Conservation (phyloP, 257 asterid species). For the Rhazya stricta region DNA sequence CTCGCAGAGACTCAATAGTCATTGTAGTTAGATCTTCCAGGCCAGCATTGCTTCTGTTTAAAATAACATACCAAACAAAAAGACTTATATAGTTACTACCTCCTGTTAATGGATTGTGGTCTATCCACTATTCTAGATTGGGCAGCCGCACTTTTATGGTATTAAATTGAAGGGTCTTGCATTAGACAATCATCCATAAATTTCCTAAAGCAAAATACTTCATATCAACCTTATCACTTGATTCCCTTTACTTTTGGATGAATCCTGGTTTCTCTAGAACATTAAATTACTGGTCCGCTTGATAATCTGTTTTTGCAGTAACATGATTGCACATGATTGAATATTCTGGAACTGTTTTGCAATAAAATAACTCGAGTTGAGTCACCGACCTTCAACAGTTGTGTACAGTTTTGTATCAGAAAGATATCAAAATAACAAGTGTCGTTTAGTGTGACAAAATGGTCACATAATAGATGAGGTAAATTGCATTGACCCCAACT, state of each 20-base stretch:
- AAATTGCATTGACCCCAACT: neutral
- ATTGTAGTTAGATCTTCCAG: slow-evolving; percentile 61
- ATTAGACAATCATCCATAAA: neutral
- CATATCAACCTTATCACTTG: neutral
- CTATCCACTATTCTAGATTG: neutral
- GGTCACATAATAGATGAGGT: neutral
- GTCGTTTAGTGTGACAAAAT: neutral
- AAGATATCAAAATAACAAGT: neutral
- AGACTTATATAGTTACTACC: slow-evolving; percentile 6
- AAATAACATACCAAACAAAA: slow-evolving; percentile 14
- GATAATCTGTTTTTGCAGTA: neutral
- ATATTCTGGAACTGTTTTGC: neutral
- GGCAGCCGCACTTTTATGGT: neutral
- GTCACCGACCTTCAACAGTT: neutral
- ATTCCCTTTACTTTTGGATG: neutral
- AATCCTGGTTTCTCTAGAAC: neutral
- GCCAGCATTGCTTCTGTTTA: slow-evolving; percentile 41
- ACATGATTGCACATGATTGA: neutral
- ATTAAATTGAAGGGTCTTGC: neutral
- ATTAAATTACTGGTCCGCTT: neutral
- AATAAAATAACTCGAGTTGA: neutral
- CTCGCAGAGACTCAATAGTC: slow-evolving; percentile 86
- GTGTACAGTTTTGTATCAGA: neutral
- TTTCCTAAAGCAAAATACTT: neutral
- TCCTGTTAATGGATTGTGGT: neutral